Conservation (phyloP, 768 basidiomycete species). For the Tricholoma saponaceum region DNA sequence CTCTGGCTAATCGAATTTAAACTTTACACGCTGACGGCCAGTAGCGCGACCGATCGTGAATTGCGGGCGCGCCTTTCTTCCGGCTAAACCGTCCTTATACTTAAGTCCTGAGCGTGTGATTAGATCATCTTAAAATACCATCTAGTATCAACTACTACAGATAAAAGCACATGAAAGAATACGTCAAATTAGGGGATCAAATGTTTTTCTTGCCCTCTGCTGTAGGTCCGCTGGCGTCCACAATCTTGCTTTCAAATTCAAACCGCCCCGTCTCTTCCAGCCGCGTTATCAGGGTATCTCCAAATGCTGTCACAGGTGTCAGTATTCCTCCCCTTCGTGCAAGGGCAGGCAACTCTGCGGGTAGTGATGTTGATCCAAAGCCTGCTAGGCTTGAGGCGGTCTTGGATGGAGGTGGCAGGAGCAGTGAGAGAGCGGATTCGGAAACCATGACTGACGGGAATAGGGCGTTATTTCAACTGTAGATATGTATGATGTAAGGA, state of each 20-base stretch:
- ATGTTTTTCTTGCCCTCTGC: slow-evolving; percentile 18
- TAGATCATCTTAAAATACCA: no score
- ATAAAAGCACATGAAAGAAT: neutral
- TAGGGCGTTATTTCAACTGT: no score
- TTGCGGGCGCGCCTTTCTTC: no score
- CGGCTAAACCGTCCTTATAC: no score
- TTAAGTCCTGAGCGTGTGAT: no score
- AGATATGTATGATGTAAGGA: slow-evolving; percentile 2
- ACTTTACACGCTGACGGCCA: no score
- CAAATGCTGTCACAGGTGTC: slow-evolving; percentile 81
- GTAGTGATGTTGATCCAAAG: slow-evolving; percentile 26
- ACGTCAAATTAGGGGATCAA: slow-evolving; percentile 5
- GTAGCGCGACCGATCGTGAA: no score
- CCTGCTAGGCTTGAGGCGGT: neutral
- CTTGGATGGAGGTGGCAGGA: slow-evolving; percentile 39
- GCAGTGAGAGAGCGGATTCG: slow-evolving; percentile 72
- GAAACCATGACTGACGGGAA: slow-evolving; percentile 58
- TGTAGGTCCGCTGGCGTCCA: slow-evolving; percentile 18
- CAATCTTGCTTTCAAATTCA: slow-evolving; percentile 49
- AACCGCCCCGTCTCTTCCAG: slow-evolving; percentile 56
- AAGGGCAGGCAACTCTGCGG: slow-evolving; percentile 46
- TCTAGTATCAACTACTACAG: no score
- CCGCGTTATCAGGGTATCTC: slow-evolving; percentile 68
- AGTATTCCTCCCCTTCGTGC: slow-evolving; percentile 71
- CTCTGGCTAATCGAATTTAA: no score